Base-by-base conservation (phyloP, 805 yeast species). In the Candida piceae region DNA sequence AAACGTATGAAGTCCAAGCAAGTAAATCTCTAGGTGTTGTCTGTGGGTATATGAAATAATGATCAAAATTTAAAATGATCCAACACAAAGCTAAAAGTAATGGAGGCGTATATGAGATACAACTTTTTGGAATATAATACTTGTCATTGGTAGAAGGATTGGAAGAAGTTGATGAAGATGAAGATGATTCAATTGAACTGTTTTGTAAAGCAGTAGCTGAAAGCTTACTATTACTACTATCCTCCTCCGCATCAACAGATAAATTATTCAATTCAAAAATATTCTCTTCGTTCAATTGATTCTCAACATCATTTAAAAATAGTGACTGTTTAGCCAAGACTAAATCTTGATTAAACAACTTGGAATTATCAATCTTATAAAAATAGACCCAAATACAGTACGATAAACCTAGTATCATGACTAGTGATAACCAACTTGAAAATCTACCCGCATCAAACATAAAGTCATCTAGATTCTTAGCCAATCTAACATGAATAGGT, bases 1-100 rank as follows among this genome's bases (percentile, higher is more conserved):
- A 52, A 10, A 80, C 84, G 50, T 80, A 79, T 24, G 76, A 73
- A 30, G 69, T 55, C 82, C 84, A 77, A 1, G 86, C 79, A 20
- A 68, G 41, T 8, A 78, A 44, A 55, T 80, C 85, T 45, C 71
- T 69, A 11, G 56, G 46, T 7, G 69, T 63, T 34, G 66, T 56
- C 41, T 66, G 74, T 7, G 60, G 55, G 7, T 69, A 60, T 5
- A 53, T 43, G 18, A 73, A 58, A 26, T 52, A 48, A 42, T 69
- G 69, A 23, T 56, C 71, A 5, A 70, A 9, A 53, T 78, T 78
- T 25, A 80, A 53, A 1, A 71, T 31, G 7, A 72, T 57, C 79
- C 80, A 76, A 12, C 72, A 57, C 11, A 54, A 46, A 3, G 66
- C 63, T 23, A 74, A 39, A 8, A 77, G 50, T 4, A 70, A 43